Base-by-base conservation (phyloP, 805 yeast species). In the Ogataea nonfermentans region DNA sequence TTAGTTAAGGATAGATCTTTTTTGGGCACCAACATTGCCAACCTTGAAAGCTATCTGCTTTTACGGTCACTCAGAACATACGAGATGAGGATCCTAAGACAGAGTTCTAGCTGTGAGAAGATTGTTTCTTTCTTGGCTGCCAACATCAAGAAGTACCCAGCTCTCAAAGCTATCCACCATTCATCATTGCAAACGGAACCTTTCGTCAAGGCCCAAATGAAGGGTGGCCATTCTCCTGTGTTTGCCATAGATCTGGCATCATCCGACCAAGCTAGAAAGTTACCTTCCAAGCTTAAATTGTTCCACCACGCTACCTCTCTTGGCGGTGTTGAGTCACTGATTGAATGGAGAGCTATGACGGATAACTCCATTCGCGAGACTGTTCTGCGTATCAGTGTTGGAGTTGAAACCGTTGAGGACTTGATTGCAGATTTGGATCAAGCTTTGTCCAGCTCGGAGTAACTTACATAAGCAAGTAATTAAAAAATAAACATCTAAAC, bases 241-340 rank as follows among this genome's bases (percentile, higher is more conserved):
- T 89, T 90, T 52, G 69, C 93, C 0, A 73, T 90, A 31, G 73
- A 68, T 19, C 65, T 85, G 22, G 50, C 57, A 6, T 53, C 67
- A 9, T 73, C 66, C 33, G 76, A 75, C 6, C 62, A 68, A 25
- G 95, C 96, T 0, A 75, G 71, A 48, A 39, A 51, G 8, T 66
- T 90, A 11, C 95, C 95, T 6, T 67, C 81, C 3, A 73, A 68
- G 43, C 66, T 88, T 43, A 74, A 77, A 49, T 76, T 74, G 47
- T 88, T 89, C 67, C 83, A 81, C 51, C 98, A 90, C 63, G 95
- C 96, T 4, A 89, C 96, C 0, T 87, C 96, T 2, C 68, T 91
- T 19, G 97, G 97, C 27, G 96, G 97, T 15, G 86, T 84, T 10
- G 97, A 91, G 63, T 83, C 95, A 32, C 67, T 89, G 55, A 78